phyloP scores from a whole-genome alignment of 805 yeast species.

The Ogataea angusta region DNA sequence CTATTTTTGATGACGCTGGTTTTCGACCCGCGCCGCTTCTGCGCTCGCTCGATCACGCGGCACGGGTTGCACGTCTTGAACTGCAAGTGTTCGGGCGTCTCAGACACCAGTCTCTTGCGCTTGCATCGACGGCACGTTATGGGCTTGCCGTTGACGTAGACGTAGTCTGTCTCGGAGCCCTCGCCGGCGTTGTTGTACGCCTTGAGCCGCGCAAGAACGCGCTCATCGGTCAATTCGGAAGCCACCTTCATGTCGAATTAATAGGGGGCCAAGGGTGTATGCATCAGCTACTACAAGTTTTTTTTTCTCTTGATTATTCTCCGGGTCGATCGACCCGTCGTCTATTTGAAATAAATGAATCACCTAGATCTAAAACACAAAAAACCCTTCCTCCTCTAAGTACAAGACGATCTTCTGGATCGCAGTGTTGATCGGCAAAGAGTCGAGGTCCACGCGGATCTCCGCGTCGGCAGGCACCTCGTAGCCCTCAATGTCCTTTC shows the following conservation, averaged over 20 bases:
- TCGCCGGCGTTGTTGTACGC: slow-evolving; percentile 13
- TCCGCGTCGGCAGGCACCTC: slow-evolving; percentile 52
- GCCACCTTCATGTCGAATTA: slow-evolving; percentile 16
- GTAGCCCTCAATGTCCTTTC: slow-evolving; percentile 46
- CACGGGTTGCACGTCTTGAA: slow-evolving; percentile 59
- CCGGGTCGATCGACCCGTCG: slow-evolving; percentile 14
- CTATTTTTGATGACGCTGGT: slow-evolving; percentile 18
- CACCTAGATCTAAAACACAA: slow-evolving; percentile 41
- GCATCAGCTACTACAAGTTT: slow-evolving; percentile 6
- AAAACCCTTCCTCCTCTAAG: slow-evolving; percentile 82
- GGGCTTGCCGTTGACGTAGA: slow-evolving; percentile 32
- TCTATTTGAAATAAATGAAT: neutral
- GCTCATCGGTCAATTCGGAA: slow-evolving; percentile 18
- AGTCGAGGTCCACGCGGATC: slow-evolving; percentile 51
- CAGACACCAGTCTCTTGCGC: slow-evolving; percentile 51
- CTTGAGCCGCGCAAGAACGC: slow-evolving; percentile 17
- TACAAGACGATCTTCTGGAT: slow-evolving; percentile 70
- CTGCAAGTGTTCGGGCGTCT: slow-evolving; percentile 53
- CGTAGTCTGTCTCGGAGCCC: slow-evolving; percentile 15
- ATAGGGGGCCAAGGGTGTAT: neutral
- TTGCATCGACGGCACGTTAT: slow-evolving; percentile 55
- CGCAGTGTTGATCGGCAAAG: slow-evolving; percentile 61
- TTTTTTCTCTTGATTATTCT: neutral
- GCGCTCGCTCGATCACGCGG: slow-evolving; percentile 50
- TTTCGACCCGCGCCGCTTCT: slow-evolving; percentile 31